Evolutionary conservation across 2,329 filamentous ascomycete species (phyloP).

Genomic region (Diaporthe vaccinii): DNA sequence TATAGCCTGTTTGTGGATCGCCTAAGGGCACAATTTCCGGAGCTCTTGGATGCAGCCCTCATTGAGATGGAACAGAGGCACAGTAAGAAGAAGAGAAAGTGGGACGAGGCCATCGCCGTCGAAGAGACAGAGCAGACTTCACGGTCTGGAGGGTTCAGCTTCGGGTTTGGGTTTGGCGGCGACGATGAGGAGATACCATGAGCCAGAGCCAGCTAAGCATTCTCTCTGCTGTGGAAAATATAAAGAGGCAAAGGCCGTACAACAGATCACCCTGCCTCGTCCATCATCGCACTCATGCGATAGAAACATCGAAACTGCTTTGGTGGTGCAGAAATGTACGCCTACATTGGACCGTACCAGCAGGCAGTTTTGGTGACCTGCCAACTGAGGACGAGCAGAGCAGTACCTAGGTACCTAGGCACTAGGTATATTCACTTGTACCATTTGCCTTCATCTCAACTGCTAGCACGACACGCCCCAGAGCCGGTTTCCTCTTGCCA

Average conservation of each 20-base stretch:
- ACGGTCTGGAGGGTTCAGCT: slow-evolving; percentile 59
- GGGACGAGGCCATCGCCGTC: slow-evolving; percentile 81
- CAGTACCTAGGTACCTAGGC: not conserved
- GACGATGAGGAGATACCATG: slow-evolving; percentile 56
- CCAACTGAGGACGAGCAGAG: not conserved
- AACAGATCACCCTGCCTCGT: not conserved
- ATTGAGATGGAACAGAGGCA: slow-evolving; percentile 73
- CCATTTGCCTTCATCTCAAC: not conserved
- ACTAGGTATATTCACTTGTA: not conserved
- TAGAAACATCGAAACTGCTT: not conserved
- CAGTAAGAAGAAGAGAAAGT: slow-evolving; percentile 82
- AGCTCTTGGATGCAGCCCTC: slow-evolving; percentile 75
- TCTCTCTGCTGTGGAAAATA: not conserved
- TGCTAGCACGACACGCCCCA: not conserved
- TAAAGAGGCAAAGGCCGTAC: not conserved
- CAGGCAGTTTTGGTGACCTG: not conserved
- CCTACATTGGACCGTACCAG: not conserved
- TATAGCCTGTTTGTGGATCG: slow-evolving; percentile 81
- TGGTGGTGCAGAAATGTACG: not conserved
- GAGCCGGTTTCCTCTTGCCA: not conserved
- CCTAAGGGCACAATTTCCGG: slow-evolving; percentile 73
- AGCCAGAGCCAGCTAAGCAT: not conserved
- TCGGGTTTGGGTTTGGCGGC: slow-evolving; percentile 68
- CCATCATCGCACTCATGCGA: not conserved
- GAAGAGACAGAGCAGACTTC: slow-evolving; percentile 54